Conservation (phyloP, 768 basidiomycete genomes). For the Phaeotremella skinneri region DNA sequence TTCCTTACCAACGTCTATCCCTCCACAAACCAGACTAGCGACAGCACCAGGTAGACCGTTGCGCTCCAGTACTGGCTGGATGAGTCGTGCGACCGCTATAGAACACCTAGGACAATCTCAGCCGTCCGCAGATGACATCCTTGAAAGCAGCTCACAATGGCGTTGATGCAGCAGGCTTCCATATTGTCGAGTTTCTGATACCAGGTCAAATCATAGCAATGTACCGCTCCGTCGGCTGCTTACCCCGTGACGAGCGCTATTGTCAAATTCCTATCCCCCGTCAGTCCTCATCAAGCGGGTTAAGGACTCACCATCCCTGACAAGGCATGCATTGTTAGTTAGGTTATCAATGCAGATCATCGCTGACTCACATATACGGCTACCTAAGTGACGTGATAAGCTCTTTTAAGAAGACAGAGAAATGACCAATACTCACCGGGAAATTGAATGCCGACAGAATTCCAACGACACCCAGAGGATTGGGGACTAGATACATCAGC, state of each 20-base stretch:
- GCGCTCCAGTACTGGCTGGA: conserved; percentile 72
- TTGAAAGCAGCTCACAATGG: conserved; percentile 60
- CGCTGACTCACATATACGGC: conserved; percentile 33
- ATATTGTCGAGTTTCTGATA: conserved; percentile 87
- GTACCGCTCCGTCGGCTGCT: not conserved
- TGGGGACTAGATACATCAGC: conserved; percentile 64
- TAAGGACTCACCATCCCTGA: not conserved
- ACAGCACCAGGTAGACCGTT: conserved; percentile 82
- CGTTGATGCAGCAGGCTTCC: conserved; percentile 89
- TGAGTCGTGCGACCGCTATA: conserved; percentile 84
- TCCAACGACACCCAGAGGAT: conserved; percentile 72
- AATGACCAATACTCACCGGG: conserved; percentile 55
- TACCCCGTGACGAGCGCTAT: conserved; percentile 61
- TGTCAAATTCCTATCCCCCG: conserved; percentile 75
- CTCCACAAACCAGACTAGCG: conserved; percentile 78
- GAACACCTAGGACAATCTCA: conserved; percentile 50
- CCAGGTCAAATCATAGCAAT: conserved; percentile 56
- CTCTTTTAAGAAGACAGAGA: not conserved
- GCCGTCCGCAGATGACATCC: not conserved
- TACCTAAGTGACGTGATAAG: conserved; percentile 21
- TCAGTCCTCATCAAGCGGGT: too few relatives aligned
- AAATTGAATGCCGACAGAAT: conserved; percentile 95
- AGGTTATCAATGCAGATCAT: conserved; percentile 1
- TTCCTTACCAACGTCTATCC: conserved; percentile 72
- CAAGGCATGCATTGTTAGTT: conserved; percentile 17